These are phyloP conservation scores for Pseudocercospora fijiensis DNA, from an alignment of 2,329 filamentous ascomycete species.

Conservation along the genomic window DNA sequence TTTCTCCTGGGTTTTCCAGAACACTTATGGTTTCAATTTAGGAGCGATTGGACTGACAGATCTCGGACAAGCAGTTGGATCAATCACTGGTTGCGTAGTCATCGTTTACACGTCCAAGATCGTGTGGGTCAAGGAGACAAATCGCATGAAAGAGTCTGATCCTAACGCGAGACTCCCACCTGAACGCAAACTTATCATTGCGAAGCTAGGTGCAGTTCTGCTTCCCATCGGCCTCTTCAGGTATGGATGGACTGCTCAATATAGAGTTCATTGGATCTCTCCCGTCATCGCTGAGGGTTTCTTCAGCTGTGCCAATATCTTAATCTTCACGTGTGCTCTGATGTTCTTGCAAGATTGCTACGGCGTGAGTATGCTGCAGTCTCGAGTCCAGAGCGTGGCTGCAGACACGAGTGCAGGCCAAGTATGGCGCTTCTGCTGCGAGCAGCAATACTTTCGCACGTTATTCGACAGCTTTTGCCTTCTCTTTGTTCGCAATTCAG, in stretches of 20 bases:
- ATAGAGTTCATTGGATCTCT: slow-evolving; percentile 32
- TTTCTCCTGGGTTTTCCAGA: slow-evolving; percentile 27
- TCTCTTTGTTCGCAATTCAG: slow-evolving; percentile 43
- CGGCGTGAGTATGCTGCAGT: background rate
- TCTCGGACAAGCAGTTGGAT: slow-evolving; percentile 27
- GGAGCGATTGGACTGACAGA: slow-evolving; percentile 29
- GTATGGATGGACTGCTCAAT: background rate
- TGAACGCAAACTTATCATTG: slow-evolving; percentile 30
- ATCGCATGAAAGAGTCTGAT: background rate
- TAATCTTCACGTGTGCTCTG: slow-evolving; percentile 33
- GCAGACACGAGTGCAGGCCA: background rate
- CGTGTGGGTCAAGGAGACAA: background rate
- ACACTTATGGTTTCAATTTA: slow-evolving; percentile 27
- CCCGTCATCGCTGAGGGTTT: slow-evolving; percentile 42
- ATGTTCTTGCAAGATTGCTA: slow-evolving; percentile 3
- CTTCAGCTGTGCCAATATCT: slow-evolving; percentile 37
- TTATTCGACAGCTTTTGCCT: slow-evolving; percentile 32
- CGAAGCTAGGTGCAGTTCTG: slow-evolving; percentile 33
- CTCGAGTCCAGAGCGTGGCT: background rate
- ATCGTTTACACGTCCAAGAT: background rate
- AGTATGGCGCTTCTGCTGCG: background rate
- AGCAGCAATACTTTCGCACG: slow-evolving; percentile 14
- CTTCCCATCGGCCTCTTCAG: slow-evolving; percentile 38
- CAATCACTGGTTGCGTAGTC: slow-evolving; percentile 14
- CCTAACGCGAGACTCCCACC: slow-evolving; percentile 31